Percentiles rank a stretch among this genome's conserved stretches.
Conservation (phyloP, 208 protist genomes). For the Herpetomonas tarakana region DNA sequence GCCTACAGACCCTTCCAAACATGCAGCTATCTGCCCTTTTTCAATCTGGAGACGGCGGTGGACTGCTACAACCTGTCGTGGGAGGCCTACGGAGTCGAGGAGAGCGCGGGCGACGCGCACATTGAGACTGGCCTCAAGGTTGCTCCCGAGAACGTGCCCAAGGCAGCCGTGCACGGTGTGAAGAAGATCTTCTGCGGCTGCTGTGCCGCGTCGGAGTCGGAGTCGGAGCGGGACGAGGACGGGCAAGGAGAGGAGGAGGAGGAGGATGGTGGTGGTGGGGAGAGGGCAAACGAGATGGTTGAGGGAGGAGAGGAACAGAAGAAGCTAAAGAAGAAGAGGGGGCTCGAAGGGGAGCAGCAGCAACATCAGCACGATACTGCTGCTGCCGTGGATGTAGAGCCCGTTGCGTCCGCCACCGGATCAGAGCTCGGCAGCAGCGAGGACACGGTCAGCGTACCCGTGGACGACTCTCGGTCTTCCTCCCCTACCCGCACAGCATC, state of each 20-base stretch:
- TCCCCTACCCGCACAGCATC: no score
- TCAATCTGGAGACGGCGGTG: slow-evolving; percentile 85
- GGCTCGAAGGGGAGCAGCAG: background rate
- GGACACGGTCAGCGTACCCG: background rate
- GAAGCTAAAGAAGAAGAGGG: slow-evolving; percentile 4
- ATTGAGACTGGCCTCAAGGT: slow-evolving; percentile 32
- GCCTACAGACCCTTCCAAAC: slow-evolving; percentile 47
- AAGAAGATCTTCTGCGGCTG: slow-evolving; percentile 33
- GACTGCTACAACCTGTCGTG: slow-evolving; percentile 89
- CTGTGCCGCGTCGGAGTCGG: slow-evolving; percentile 22
- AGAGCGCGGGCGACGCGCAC: slow-evolving; percentile 19
- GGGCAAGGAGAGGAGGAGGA: slow-evolving; percentile 10
- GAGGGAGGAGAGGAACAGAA: background rate
- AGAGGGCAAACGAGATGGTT: background rate
- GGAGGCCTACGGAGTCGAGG: slow-evolving; percentile 58
- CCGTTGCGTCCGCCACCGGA: background rate
- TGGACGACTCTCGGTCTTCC: no score
- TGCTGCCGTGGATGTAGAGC: background rate
- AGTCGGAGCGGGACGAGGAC: slow-evolving; percentile 8
- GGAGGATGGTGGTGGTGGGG: background rate
- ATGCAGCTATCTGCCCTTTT: slow-evolving; percentile 73
- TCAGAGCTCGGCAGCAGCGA: background rate
- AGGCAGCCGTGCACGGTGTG: slow-evolving; percentile 23
- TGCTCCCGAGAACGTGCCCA: slow-evolving; percentile 26
- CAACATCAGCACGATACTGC: background rate